phyloP scores from a whole-genome alignment of 805 yeast species.

The Yamadazyma philogaea region DNA sequence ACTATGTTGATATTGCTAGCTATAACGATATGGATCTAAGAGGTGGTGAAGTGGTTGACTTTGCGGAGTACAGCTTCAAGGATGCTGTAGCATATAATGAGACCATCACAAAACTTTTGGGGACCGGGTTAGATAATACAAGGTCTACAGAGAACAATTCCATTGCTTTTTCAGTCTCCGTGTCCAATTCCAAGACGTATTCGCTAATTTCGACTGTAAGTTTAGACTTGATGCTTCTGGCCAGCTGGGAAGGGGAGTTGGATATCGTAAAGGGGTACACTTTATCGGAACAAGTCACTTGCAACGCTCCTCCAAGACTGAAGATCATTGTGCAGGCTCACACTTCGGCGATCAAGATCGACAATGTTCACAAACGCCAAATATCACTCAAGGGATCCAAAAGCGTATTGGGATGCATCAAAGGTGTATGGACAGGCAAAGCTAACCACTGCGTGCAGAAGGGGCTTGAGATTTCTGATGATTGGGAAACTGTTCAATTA shows the following conservation, averaged over 20 bases:
- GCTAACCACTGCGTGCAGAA: not conserved
- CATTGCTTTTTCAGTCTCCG: slow-evolving; percentile 1
- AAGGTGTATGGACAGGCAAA: not conserved
- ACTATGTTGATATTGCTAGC: slow-evolving; percentile 7
- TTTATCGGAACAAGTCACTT: slow-evolving; percentile 1
- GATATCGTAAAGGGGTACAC: not conserved
- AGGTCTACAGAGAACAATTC: slow-evolving; percentile 5
- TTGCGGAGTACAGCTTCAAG: slow-evolving; percentile 10
- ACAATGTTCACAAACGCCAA: slow-evolving; percentile 3
- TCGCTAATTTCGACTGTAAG: not conserved
- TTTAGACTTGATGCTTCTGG: not conserved
- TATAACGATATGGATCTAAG: not conserved
- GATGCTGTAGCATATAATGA: not conserved
- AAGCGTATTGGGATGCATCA: not conserved
- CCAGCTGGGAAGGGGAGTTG: not conserved
- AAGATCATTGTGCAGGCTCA: not conserved
- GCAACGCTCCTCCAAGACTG: slow-evolving; percentile 5
- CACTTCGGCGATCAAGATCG: not conserved
- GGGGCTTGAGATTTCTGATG: slow-evolving; percentile 5
- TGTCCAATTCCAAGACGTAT: slow-evolving; percentile 1
- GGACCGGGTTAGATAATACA: slow-evolving; percentile 9
- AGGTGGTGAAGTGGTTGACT: not conserved
- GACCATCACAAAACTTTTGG: not conserved
- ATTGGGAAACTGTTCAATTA: slow-evolving; percentile 14
- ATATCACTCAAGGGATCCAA: not conserved